Percentiles rank a stretch among this genome's conserved stretches.
Evolutionary conservation across 441 rosid genomes (phyloP).

Genomic region (Adansonia grandidieri): DNA sequence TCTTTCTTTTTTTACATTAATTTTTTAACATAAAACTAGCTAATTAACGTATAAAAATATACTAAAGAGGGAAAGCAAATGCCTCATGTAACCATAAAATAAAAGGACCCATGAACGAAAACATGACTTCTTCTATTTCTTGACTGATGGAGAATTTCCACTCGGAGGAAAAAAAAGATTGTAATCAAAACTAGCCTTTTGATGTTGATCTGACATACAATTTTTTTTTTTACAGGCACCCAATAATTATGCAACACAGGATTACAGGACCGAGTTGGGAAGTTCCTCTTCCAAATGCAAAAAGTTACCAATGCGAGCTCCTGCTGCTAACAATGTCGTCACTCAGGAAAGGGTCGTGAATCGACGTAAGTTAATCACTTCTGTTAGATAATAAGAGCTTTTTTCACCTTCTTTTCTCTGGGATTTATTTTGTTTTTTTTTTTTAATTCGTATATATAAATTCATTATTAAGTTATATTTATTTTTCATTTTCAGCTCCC

Average conservation of each 20-base stretch:
- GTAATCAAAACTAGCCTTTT: background rate
- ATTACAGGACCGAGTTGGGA: slow-evolving; percentile 60
- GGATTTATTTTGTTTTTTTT: too few relatives aligned
- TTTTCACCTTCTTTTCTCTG: too few relatives aligned
- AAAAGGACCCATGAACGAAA: background rate
- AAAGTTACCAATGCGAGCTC: slow-evolving; percentile 50
- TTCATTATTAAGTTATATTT: slow-evolving; percentile 31
- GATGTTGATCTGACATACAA: background rate
- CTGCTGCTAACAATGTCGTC: slow-evolving; percentile 34
- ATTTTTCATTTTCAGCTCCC: slow-evolving; percentile 75
- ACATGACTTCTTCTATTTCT: background rate
- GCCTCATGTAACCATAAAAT: background rate
- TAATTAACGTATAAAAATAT: background rate
- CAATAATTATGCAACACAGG: slow-evolving; percentile 41
- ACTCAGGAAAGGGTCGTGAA: slow-evolving; percentile 59
- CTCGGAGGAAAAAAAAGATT: background rate
- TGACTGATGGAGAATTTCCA: background rate
- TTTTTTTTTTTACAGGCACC: slow-evolving; percentile 42
- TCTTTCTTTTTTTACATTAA: background rate
- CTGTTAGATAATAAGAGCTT: background rate
- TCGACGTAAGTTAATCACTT: slow-evolving; percentile 58
- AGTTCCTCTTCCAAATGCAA: slow-evolving; percentile 67
- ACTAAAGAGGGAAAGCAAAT: background rate
- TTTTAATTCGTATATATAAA: background rate
- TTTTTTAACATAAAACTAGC: background rate